phyloP scores from a whole-genome alignment of 352 stramenopile species.

The Globisporangium canariense region DNA sequence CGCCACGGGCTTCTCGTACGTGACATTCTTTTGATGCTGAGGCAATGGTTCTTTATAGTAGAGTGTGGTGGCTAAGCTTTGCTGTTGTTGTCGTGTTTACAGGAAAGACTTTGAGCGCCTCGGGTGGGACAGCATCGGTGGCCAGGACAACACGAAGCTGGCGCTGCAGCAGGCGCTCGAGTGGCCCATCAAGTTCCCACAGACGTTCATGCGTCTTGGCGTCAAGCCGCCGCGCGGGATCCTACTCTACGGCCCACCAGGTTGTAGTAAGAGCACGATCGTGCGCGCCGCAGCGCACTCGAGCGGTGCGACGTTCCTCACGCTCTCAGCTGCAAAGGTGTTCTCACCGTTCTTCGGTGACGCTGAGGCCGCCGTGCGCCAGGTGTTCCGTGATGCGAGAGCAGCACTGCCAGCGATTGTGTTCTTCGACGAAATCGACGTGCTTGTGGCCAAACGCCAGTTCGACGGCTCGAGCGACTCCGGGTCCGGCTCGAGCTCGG shows the following conservation, averaged over 20 bases:
- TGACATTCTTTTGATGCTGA: not conserved
- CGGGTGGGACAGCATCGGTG: slow-evolving; percentile 75
- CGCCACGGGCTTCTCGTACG: slow-evolving; percentile 52
- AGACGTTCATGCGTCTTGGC: slow-evolving; percentile 69
- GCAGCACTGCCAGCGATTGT: slow-evolving; percentile 87
- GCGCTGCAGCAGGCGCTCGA: slow-evolving; percentile 84
- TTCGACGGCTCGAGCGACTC: slow-evolving; percentile 42
- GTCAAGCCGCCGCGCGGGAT: slow-evolving; percentile 76
- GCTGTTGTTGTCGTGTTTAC: not conserved
- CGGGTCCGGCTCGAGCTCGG: slow-evolving; percentile 51
- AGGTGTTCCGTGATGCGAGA: slow-evolving; percentile 76
- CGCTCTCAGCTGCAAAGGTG: slow-evolving; percentile 81
- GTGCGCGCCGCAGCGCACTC: slow-evolving; percentile 77
- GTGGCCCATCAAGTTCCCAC: slow-evolving; percentile 81
- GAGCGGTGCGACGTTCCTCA: slow-evolving; percentile 83
- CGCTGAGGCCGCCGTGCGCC: slow-evolving; percentile 75
- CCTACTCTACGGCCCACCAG: slow-evolving; percentile 87
- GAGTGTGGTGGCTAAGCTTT: not conserved
- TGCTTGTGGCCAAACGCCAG: slow-evolving; percentile 78
- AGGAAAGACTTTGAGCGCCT: slow-evolving; percentile 59
- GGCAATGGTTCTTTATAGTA: not conserved
- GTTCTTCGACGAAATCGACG: slow-evolving; percentile 90
- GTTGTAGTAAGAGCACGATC: slow-evolving; percentile 90
- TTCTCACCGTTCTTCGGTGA: slow-evolving; percentile 90
- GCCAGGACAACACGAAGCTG: slow-evolving; percentile 65